A percentile compares a stretch with the other conserved stretches of the same genome.
Conservation (phyloP, 2,329 filamentous ascomycete species). For the Talaromyces rugulosus region DNA sequence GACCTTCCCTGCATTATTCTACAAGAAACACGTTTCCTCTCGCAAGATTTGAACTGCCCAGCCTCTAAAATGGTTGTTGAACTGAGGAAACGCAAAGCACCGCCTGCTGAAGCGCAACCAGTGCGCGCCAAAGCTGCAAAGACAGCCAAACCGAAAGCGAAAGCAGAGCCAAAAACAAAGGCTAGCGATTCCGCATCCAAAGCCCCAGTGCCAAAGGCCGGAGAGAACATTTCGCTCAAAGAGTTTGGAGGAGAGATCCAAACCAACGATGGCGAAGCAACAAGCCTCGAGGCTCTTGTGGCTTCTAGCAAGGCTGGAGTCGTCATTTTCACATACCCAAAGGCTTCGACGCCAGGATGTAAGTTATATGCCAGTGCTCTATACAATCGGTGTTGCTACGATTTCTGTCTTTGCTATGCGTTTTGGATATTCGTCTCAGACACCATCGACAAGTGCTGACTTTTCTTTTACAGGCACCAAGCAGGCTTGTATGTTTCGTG, state of each 20-base stretch:
- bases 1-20: not conserved
- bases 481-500: conserved; percentile 90
- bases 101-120: conserved; percentile 38
- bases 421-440: not conserved
- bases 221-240: conserved; percentile 51
- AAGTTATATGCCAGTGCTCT: conserved; percentile 42
- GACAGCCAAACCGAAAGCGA: conserved; percentile 15
- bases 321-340: conserved; percentile 92
- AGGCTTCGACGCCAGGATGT: conserved; percentile 92
- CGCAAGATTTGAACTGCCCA: not conserved
- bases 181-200: conserved; percentile 20
- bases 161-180: not conserved
- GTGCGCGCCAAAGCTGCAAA: conserved; percentile 22
- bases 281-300: conserved; percentile 73
- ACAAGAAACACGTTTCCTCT: no score
- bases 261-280: conserved; percentile 78
- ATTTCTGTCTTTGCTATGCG: not conserved
- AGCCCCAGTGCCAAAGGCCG: conserved; percentile 35
- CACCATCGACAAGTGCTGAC: not conserved
- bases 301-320: conserved; percentile 80
- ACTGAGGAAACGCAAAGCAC: conserved; percentile 60
- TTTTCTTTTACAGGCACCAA: conserved; percentile 64
- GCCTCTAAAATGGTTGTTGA: conserved; percentile 49
- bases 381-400: not conserved
- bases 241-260: conserved; percentile 67